These are phyloP conservation scores for Corymbia citriodora DNA, from an alignment of 441 rosid genomes.

Conservation along the genomic window DNA sequence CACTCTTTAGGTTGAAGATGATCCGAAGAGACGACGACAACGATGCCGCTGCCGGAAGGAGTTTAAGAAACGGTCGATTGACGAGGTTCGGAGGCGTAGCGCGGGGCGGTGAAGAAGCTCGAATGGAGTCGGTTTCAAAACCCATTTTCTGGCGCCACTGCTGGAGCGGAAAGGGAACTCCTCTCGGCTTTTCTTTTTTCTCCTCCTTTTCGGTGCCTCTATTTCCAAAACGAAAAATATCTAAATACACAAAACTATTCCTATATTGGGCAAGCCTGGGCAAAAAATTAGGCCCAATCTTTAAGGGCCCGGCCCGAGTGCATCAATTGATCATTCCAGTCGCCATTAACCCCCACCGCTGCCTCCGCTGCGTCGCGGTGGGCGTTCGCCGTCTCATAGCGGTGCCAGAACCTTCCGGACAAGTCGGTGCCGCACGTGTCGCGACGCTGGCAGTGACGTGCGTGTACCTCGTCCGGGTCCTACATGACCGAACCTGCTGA, in stretches of 20 bases:
- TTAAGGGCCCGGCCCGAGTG: not conserved
- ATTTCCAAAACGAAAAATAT: too few relatives aligned
- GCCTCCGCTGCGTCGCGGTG: slow-evolving; percentile 33
- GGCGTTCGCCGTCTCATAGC: slow-evolving; percentile 38
- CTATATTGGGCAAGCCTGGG: not conserved
- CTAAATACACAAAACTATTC: not conserved
- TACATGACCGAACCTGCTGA: not conserved
- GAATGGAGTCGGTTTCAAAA: too few relatives aligned
- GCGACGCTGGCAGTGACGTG: not conserved
- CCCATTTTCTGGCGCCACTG: too few relatives aligned
- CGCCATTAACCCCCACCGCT: slow-evolving; percentile 10
- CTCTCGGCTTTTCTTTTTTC: too few relatives aligned
- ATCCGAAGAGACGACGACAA: too few relatives aligned
- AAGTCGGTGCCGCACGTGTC: slow-evolving; percentile 50
- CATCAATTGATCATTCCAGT: not conserved
- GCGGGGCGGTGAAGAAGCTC: too few relatives aligned
- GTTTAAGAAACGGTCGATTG: too few relatives aligned
- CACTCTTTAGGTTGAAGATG: too few relatives aligned
- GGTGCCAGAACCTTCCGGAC: not conserved
- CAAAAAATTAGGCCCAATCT: not conserved
- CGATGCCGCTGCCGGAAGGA: too few relatives aligned
- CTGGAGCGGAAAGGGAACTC: too few relatives aligned
- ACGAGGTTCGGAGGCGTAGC: too few relatives aligned
- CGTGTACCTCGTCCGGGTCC: not conserved
- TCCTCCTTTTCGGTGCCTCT: too few relatives aligned